A percentile compares a stretch with the other conserved stretches of the same genome.
These are phyloP conservation scores for Penicillium coprophilum DNA, from an alignment of 495 filamentous ascomycete genomes.

Conservation along the genomic window DNA sequence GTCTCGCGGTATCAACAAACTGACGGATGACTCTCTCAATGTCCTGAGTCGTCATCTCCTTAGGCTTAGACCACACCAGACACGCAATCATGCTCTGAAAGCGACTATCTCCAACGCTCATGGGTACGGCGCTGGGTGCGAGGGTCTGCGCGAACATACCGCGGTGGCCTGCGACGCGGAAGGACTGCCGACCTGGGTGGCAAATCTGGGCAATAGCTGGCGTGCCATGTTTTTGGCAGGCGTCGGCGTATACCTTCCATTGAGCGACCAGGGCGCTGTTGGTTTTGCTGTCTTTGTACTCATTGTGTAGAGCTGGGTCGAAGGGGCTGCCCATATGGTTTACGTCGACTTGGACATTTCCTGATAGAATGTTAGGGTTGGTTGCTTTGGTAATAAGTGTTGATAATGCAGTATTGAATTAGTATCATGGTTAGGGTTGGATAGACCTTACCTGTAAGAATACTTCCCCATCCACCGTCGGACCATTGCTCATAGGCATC, in stretches of 20 bases:
- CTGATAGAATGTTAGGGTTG: slow-evolving; percentile 19
- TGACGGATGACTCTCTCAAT: slow-evolving; percentile 46
- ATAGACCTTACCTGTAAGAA: slow-evolving; percentile 40
- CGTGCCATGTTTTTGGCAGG: slow-evolving; percentile 46
- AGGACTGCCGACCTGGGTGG: slow-evolving; percentile 59
- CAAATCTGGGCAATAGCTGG: slow-evolving; percentile 55
- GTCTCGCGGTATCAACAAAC: slow-evolving; percentile 48
- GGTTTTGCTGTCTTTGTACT: slow-evolving; percentile 28
- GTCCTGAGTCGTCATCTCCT: slow-evolving; percentile 50
- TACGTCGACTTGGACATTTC: slow-evolving; percentile 59
- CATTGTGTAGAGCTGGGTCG: slow-evolving; percentile 41
- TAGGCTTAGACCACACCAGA: slow-evolving; percentile 42
- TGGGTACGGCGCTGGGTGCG: slow-evolving; percentile 46
- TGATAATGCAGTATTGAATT: not conserved
- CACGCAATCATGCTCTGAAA: slow-evolving; percentile 34
- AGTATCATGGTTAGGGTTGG: not conserved
- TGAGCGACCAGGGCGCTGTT: slow-evolving; percentile 30
- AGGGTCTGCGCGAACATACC: slow-evolving; percentile 46
- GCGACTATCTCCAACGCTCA: slow-evolving; percentile 39
- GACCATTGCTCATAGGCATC: slow-evolving; percentile 51
- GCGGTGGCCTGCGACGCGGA: slow-evolving; percentile 43
- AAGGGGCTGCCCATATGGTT: slow-evolving; percentile 46
- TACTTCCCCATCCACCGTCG: slow-evolving; percentile 49
- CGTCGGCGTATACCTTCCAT: slow-evolving; percentile 50
- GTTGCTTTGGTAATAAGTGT: not conserved